These are phyloP conservation scores for Hypocrella siamensis DNA, from an alignment of 2,329 filamentous ascomycete species.

Conservation along the genomic window DNA sequence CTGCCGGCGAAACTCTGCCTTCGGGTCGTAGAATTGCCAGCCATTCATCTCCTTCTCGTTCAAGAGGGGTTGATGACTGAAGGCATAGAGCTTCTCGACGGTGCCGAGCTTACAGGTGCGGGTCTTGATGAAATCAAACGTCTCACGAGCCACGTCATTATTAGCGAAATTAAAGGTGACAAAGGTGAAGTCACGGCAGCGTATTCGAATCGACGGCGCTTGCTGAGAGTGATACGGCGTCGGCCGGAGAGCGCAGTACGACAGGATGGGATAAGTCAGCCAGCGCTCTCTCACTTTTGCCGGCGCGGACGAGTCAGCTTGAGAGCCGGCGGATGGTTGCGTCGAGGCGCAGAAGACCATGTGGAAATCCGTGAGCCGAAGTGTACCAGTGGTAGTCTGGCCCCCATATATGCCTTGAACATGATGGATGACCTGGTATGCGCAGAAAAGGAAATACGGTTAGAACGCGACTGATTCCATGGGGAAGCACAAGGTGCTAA, in stretches of 20 bases:
- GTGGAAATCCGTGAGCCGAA: conserved; percentile 49
- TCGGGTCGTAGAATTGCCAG: conserved; percentile 74
- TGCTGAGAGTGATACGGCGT: conserved; percentile 53
- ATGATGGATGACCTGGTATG: conserved; percentile 32
- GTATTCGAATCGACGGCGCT: conserved; percentile 68
- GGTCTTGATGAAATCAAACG: conserved; percentile 71
- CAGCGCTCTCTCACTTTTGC: conserved; percentile 52
- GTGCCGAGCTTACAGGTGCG: conserved; percentile 70
- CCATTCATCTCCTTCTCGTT: conserved; percentile 62
- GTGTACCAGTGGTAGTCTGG: conserved; percentile 36
- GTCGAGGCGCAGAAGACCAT: conserved; percentile 34
- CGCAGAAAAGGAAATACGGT: background rate
- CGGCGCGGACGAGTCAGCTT: conserved; percentile 9
- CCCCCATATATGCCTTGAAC: conserved; percentile 46
- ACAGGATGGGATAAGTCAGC: conserved; percentile 90
- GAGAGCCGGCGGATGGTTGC: conserved; percentile 12
- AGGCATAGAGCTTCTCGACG: conserved; percentile 84
- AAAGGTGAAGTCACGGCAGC: conserved; percentile 87
- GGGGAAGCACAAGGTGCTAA: too few relatives aligned
- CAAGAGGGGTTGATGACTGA: conserved; percentile 62
- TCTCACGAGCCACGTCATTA: conserved; percentile 61
- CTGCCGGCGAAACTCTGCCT: conserved; percentile 72
- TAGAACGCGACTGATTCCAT: background rate
- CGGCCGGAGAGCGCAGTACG: conserved; percentile 62
- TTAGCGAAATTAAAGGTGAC: conserved; percentile 77